Evolutionary conservation across 805 yeast genomes (phyloP), one percentile per base, ranked within the genome.

Genomic region (Zygosaccharomyces bailii): DNA sequence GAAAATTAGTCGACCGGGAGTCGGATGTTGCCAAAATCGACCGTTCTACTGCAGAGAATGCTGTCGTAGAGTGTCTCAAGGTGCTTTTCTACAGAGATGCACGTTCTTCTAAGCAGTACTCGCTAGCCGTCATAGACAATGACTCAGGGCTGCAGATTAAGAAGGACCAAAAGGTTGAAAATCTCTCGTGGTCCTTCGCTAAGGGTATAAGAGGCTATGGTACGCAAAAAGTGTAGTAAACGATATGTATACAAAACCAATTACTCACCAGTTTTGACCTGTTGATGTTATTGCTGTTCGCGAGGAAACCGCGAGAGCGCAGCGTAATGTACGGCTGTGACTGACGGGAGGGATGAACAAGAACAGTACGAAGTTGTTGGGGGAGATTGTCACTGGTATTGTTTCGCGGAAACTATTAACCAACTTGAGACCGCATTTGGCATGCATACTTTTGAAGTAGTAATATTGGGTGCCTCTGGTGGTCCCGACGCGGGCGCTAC

Each of bases 51-150:
- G 99, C 97, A 1, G 75, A 84, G 48, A 74, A 76, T 38, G 80
- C 84, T n/a, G 74, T 93, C 32, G 75, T 78, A 58, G 87, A 90
- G 61, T 80, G 91, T 57, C 89, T 93, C 97, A 88, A 86, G 68
- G 96, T 93, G 11, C 75, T 93, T 53, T 93, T 82, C 66, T 93
- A 93, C 73, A 80, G 99, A 67, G 99, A 93, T 65, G 98, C 97
- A 2, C 81, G 99, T 60, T 86, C 96, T 14, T 70, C 86, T 50
- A 95, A 93, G 64, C 84, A 82, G 60, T 93, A 84, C 67, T 75
- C 91, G 0, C 63, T 91, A 55, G 90, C 91, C 9, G 79, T 88
- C 13, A 73, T 93, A 47, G 82, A 81, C 42, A 77, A 79, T 46
- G 78, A 76, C 34, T 74, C 73, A 34, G 81, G 80, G 33, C 76